Conservation (phyloP, 352 stramenopile species). For the Pythium brassicae region DNA sequence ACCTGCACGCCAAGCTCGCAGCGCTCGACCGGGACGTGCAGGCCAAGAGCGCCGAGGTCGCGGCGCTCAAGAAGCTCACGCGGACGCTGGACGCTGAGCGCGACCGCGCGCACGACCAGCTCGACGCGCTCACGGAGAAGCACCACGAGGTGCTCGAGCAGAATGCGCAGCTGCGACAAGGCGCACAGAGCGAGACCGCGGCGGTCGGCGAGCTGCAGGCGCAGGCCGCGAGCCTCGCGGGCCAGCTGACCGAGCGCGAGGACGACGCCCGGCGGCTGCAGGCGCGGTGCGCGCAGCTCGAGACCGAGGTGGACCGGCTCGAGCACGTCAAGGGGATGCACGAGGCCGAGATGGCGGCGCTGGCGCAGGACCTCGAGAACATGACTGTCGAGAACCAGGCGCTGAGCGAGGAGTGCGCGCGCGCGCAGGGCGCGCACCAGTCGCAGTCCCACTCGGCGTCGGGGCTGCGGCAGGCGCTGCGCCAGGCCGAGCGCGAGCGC, state of each 20-base stretch:
- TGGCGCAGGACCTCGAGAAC: slow-evolving; percentile 80
- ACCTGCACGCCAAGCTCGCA: slow-evolving; percentile 43
- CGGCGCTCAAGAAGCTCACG: slow-evolving; percentile 64
- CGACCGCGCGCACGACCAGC: slow-evolving; percentile 59
- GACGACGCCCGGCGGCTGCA: slow-evolving; percentile 38
- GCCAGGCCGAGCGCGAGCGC: slow-evolving; percentile 57
- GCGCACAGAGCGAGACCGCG: slow-evolving; percentile 26
- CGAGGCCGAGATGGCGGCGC: slow-evolving; percentile 53
- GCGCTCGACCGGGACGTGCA: slow-evolving; percentile 40
- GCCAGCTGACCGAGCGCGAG: slow-evolving; percentile 55
- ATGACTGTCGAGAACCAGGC: slow-evolving; percentile 87
- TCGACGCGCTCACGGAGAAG: slow-evolving; percentile 72
- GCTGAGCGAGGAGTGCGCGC: slow-evolving; percentile 74
- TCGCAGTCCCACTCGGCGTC: slow-evolving; percentile 45
- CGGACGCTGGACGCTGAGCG: slow-evolving; percentile 66
- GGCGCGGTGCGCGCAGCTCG: slow-evolving; percentile 32
- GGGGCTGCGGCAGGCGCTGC: slow-evolving; percentile 50
- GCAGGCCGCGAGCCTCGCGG: slow-evolving; percentile 49
- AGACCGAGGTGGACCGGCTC: slow-evolving; percentile 47
- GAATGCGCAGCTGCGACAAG: slow-evolving; percentile 34
- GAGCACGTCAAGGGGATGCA: slow-evolving; percentile 65
- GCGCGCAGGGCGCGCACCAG: slow-evolving; percentile 50
- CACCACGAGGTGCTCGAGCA: slow-evolving; percentile 56
- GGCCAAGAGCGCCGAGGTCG: slow-evolving; percentile 41
- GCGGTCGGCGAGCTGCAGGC: slow-evolving; percentile 44